Base-by-base conservation (phyloP, 1,284 basidiomycete genomes). In the Cerioporus squamosus region DNA sequence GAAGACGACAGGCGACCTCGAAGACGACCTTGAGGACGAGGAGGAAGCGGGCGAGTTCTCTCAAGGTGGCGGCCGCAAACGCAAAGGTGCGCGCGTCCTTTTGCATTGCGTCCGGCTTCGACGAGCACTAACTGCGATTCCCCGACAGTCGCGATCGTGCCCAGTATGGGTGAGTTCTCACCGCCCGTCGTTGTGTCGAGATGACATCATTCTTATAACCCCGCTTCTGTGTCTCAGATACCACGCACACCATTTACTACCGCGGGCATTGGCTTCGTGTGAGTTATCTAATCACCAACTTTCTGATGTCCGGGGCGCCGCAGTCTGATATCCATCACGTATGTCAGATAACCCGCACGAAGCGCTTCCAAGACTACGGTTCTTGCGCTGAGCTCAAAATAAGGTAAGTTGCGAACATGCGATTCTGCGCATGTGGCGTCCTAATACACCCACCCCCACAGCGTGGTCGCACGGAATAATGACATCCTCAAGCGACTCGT, bases 171-270 rank as follows among this genome's bases (percentile, higher is more conserved):
- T 70, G 53, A 61, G 66, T 65, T 23, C 22, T 22, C 40, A 8
- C 38, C 31, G 17, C 52, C 31, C 52, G 38, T 29, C 24, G 18
- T 23, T 45, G 53, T 44, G 55, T 44, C 15, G 50, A 31, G n/a
- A 59, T 69, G 66, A 69, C 68, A 65, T 70, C 62, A 70, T 55
- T 7, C 40, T 57, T 29, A 62, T 64, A 55, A 60, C 54, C 17
- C 44, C 23, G 24, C 23, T 10, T 26, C 26, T 45, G 56, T 7
- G 42, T 51, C 43, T 46, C 71, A 91, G 91, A 93, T 70, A 91
- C 90, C 1, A 92, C 88, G 5, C 91, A 93, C 72, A 93, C 90
- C 17, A 91, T 93, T 58, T 93, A 90, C 77, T 93, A 92, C 77
- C 85, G 85, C 66, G 91, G 91, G 53, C 91, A 93, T 69, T 93